phyloP scores from a whole-genome alignment of 2,329 filamentous ascomycete species.

The Ophiostoma fasciatum region DNA sequence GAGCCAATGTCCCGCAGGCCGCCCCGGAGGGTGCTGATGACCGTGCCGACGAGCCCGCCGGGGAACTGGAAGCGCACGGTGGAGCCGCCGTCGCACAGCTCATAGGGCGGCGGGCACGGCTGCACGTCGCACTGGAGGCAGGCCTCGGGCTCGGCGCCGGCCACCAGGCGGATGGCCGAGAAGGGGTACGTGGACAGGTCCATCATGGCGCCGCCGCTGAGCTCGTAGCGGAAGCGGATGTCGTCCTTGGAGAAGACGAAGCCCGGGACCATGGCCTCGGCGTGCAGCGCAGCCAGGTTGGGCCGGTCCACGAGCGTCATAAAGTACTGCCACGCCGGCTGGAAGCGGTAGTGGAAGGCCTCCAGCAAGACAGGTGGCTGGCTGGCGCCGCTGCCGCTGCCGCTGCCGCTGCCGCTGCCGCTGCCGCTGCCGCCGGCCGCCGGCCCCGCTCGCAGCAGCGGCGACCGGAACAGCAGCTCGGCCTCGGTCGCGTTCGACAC shows the following conservation, averaged over 20 bases:
- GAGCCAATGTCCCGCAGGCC: not conserved
- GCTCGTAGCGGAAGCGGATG: slow-evolving; percentile 18
- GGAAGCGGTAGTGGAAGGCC: slow-evolving; percentile 36
- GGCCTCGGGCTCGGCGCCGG: slow-evolving; percentile 22
- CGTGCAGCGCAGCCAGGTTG: slow-evolving; percentile 22
- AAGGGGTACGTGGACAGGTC: slow-evolving; percentile 23
- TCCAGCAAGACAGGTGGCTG: slow-evolving; percentile 31
- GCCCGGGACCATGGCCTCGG: slow-evolving; percentile 17
- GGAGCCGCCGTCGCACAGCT: slow-evolving; percentile 21
- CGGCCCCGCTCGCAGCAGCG: slow-evolving; percentile 16
- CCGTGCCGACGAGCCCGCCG: slow-evolving; percentile 22
- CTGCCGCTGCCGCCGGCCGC: slow-evolving; percentile 13
- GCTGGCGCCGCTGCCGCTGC: not conserved
- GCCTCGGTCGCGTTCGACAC: slow-evolving; percentile 32
- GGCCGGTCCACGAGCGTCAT: slow-evolving; percentile 22
- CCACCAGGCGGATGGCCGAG: slow-evolving; percentile 23
- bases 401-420: too few relatives aligned
- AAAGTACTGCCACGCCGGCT: slow-evolving; percentile 31
- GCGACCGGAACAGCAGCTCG: slow-evolving; percentile 25
- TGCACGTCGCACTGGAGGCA: slow-evolving; percentile 20
- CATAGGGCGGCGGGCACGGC: slow-evolving; percentile 17
- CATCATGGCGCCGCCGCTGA: slow-evolving; percentile 17
- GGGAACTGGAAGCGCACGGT: slow-evolving; percentile 24
- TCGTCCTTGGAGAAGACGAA: slow-evolving; percentile 21
- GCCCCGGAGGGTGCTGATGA: slow-evolving; percentile 8